phyloP scores from a whole-genome alignment of 1,139 yeast genomes.

The Debaryomyces psychrophilus region DNA sequence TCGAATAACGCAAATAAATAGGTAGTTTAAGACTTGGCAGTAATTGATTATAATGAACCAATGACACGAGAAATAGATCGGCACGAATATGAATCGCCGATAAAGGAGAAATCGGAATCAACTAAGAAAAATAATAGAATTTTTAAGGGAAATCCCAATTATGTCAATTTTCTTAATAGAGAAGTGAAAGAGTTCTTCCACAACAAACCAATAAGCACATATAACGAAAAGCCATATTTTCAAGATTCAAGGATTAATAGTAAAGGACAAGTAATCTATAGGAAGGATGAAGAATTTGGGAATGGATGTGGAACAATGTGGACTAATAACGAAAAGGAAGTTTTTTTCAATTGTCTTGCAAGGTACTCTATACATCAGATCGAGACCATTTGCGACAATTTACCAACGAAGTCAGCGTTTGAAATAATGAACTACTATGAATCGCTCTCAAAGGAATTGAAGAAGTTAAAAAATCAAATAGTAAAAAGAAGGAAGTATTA shows the following conservation, averaged over 20 bases:
- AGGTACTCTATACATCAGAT: conserved; percentile 53
- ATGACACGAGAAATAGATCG: background rate
- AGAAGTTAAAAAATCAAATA: conserved; percentile 20
- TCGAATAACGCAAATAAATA: background rate
- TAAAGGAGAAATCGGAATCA: conserved; percentile 5
- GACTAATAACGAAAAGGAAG: conserved; percentile 27
- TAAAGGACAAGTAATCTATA: conserved; percentile 16
- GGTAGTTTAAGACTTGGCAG: background rate
- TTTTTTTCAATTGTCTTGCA: conserved; percentile 35
- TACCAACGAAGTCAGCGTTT: conserved; percentile 44
- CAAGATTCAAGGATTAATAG: conserved; percentile 15
- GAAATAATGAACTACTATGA: conserved; percentile 55
- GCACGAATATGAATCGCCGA: background rate
- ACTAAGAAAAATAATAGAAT: conserved; percentile 15
- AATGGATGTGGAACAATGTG: conserved; percentile 18
- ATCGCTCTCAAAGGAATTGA: conserved; percentile 32
- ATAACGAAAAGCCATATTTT: conserved; percentile 9
- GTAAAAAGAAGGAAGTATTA: background rate
- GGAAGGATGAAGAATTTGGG: conserved; percentile 5
- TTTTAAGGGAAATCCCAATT: conserved; percentile 26
- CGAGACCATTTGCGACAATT: conserved; percentile 38
- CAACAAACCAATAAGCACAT: background rate
- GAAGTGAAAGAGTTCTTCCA: conserved; percentile 22
- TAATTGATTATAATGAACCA: conserved; percentile 4
- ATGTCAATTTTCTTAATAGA: conserved; percentile 27